These are phyloP conservation scores for Phialocephala subalpina DNA, from an alignment of 2,329 filamentous ascomycete genomes.

Conservation along the genomic window DNA sequence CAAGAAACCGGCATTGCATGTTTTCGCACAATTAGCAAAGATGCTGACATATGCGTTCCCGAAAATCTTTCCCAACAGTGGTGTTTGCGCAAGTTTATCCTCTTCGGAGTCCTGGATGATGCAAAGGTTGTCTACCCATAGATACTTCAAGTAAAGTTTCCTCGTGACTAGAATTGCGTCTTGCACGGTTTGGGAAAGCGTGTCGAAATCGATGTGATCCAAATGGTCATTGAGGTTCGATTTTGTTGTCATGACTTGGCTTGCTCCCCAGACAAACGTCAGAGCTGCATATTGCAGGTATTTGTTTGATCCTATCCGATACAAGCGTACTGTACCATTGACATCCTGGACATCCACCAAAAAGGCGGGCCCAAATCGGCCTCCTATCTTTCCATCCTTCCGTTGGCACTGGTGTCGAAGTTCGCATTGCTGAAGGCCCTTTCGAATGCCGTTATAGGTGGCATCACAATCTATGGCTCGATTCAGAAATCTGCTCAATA, in stretches of 20 bases:
- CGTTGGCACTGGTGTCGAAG: not conserved
- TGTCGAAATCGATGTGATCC: not conserved
- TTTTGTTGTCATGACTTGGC: slow-evolving; percentile 4
- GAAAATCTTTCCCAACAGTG: not conserved
- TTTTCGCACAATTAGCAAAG: not conserved
- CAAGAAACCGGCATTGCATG: slow-evolving; percentile 2
- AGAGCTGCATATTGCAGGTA: not conserved
- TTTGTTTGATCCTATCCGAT: not conserved
- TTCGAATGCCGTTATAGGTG: not conserved
- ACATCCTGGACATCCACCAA: not conserved
- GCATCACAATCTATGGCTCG: not conserved
- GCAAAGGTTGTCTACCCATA: slow-evolving; percentile 7
- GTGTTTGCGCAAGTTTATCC: not conserved
- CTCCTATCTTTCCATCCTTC: not conserved
- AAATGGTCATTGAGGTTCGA: not conserved
- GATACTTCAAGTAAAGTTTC: not conserved
- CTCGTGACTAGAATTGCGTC: not conserved
- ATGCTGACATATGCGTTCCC: slow-evolving; percentile 1
- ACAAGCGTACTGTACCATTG: not conserved
- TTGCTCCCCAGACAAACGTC: not conserved
- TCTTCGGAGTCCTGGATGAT: slow-evolving; percentile 11
- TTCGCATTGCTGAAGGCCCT: not conserved
- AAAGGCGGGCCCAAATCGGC: not conserved
- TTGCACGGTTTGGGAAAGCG: not conserved
- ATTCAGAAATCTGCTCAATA: not conserved